Conservation (phyloP, 148 eudicot genomes). For the Cornus florida region DNA sequence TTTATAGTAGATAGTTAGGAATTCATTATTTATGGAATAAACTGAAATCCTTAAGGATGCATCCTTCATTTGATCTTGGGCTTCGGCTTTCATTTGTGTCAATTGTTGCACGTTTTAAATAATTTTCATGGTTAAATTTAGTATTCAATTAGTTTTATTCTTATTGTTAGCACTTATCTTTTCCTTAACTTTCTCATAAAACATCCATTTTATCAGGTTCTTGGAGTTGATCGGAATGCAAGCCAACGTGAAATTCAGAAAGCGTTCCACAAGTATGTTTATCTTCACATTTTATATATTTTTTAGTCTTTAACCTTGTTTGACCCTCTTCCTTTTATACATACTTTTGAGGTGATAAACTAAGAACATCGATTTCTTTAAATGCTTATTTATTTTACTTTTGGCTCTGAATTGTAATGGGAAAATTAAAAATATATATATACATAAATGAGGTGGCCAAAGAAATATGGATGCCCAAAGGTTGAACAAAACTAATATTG, state of each 20-base stretch:
- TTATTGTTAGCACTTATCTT: neutral
- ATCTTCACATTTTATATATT: neutral
- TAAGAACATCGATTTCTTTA: neutral
- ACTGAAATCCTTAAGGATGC: neutral
- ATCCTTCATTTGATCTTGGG: neutral
- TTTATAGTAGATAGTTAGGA: too few species aligned
- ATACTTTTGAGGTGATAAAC: neutral
- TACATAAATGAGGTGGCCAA: too few species aligned
- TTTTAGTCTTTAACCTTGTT: neutral
- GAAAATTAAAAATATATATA: too few species aligned
- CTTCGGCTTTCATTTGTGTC: neutral
- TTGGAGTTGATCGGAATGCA: slow-evolving; percentile 82
- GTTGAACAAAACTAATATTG: too few species aligned
- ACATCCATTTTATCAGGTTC: slow-evolving; percentile 45
- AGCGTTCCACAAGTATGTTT: slow-evolving; percentile 92
- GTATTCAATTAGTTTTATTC: neutral
- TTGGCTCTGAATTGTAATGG: neutral
- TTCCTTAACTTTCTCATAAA: slow-evolving; percentile 4
- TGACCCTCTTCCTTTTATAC: neutral
- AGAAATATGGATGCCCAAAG: too few species aligned
- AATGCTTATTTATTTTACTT: neutral
- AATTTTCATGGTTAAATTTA: neutral
- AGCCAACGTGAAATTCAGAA: slow-evolving; percentile 89
- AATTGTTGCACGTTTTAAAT: neutral
- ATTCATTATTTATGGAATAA: neutral